phyloP scores from a whole-genome alignment of 2,329 filamentous ascomycete species.

The Microcyclospora pomicola region DNA sequence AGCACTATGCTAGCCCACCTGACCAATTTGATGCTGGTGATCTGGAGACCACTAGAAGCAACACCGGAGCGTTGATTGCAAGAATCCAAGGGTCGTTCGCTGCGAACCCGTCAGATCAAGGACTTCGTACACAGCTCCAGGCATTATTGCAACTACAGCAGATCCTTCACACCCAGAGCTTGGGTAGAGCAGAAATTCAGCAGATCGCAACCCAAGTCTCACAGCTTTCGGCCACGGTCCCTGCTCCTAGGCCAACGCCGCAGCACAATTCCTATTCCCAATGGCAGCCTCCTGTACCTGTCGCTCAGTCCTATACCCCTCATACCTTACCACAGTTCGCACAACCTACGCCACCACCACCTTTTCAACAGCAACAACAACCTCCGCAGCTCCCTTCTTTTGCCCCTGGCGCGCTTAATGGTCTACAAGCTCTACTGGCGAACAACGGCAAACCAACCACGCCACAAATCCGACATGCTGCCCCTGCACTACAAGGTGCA shows the following conservation, averaged over 20 bases:
- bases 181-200: conserved; percentile 69
- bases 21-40: conserved; percentile 7
- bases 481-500: conserved; percentile 17
- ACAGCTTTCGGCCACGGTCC: conserved; percentile 50
- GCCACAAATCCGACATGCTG: conserved; percentile 21
- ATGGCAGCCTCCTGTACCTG: conserved; percentile 15
- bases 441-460: conserved; percentile 24
- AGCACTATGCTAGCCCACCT: conserved; percentile 12
- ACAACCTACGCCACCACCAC: conserved; percentile 14
- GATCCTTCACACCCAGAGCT: conserved; percentile 61
- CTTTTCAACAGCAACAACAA: conserved; percentile 16
- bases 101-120: conserved; percentile 59
- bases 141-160: conserved; percentile 75
- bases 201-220: conserved; percentile 76
- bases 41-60: conserved; percentile 58
- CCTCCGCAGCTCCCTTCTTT: conserved; percentile 16
- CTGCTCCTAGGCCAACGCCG: conserved; percentile 4
- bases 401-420: conserved; percentile 18
- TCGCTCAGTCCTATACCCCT: conserved; percentile 10
- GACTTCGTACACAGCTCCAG: conserved; percentile 65
- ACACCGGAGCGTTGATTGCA: conserved; percentile 66
- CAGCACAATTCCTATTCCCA: conserved; percentile 12
- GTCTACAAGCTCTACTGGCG: conserved; percentile 21
- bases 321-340: conserved; percentile 13
- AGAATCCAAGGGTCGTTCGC: conserved; percentile 61